These are phyloP conservation scores for Lodderomyces orthopsilosis DNA, from an alignment of 1,139 yeast species.

Conservation along the genomic window DNA sequence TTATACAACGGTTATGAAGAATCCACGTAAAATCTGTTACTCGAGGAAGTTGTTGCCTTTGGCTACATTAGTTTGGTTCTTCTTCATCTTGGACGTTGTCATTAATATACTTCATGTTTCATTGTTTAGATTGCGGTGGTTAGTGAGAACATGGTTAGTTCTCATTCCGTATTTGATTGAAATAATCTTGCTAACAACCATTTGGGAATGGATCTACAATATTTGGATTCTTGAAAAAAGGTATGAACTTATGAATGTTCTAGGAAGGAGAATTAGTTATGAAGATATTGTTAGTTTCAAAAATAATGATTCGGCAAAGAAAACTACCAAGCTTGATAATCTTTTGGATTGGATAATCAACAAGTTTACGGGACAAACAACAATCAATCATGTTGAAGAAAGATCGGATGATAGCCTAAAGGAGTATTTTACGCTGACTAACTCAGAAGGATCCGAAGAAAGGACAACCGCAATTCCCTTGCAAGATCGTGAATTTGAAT, in stretches of 20 bases:
- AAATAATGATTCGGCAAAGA: conserved; percentile 4
- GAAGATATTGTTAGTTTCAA: conserved; percentile 28
- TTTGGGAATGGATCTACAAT: conserved; percentile 55
- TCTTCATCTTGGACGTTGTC: conserved; percentile 28
- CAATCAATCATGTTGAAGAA: conserved; percentile 6
- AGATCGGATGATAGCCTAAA: conserved; percentile 10
- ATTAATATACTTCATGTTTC: conserved; percentile 29
- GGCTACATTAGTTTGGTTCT: conserved; percentile 37
- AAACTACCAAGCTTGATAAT: conserved; percentile 1
- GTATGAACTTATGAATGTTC: conserved; percentile 44
- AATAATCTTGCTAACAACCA: conserved; percentile 36
- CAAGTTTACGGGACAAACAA: not conserved
- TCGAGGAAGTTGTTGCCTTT: conserved; percentile 38
- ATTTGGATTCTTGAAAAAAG: conserved; percentile 42
- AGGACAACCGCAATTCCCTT: not conserved
- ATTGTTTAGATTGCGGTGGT: conserved; percentile 30
- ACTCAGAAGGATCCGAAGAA: not conserved
- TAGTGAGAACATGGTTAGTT: conserved; percentile 37
- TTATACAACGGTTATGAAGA: conserved; percentile 29
- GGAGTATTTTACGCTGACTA: conserved; percentile 5
- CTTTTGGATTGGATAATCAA: conserved; percentile 7
- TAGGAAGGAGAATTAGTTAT: conserved; percentile 45
- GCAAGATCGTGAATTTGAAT: not conserved
- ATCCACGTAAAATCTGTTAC: conserved; percentile 34
- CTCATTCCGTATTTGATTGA: conserved; percentile 37